A percentile compares a stretch with the other conserved stretches of the same genome.
phyloP scores from a whole-genome alignment of 2,329 filamentous ascomycete genomes.

The Nothopassalora personata region DNA sequence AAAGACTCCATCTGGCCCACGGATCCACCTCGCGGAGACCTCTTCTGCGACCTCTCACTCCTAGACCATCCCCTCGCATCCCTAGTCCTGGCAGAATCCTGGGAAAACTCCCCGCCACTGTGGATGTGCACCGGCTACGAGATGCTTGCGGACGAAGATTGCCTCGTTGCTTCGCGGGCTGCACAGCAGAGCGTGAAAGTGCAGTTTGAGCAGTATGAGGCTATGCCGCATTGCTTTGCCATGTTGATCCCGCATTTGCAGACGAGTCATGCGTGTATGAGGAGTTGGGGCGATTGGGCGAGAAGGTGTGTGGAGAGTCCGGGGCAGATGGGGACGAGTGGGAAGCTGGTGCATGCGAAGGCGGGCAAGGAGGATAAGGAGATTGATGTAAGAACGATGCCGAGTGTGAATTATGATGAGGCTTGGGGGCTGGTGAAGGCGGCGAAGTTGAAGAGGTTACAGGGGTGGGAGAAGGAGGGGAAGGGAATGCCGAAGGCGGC shows the following conservation, averaged over 20 bases:
- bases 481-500: slow-evolving; percentile 32
- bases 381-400: slow-evolving; percentile 23
- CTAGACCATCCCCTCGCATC: slow-evolving; percentile 63
- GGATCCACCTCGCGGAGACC: slow-evolving; percentile 41
- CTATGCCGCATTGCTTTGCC: slow-evolving; percentile 69
- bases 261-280: slow-evolving; percentile 32
- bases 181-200: slow-evolving; percentile 55
- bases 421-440: slow-evolving; percentile 25
- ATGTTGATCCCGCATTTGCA: slow-evolving; percentile 38
- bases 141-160: slow-evolving; percentile 62
- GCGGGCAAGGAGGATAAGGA: slow-evolving; percentile 28
- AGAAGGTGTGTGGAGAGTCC: slow-evolving; percentile 26
- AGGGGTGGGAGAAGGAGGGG: slow-evolving; percentile 31
- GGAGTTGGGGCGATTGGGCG: slow-evolving; percentile 33
- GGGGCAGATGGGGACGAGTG: slow-evolving; percentile 26
- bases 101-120: slow-evolving; percentile 60
- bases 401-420: slow-evolving; percentile 23
- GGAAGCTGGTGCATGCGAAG: slow-evolving; percentile 28
- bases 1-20: slow-evolving; percentile 48
- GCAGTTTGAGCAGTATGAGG: slow-evolving; percentile 67
- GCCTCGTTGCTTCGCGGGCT: slow-evolving; percentile 55
- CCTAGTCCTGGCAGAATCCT: slow-evolving; percentile 53
- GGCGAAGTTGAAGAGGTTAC: slow-evolving; percentile 28
- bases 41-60: slow-evolving; percentile 43
- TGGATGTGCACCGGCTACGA: slow-evolving; percentile 68